phyloP scores from a whole-genome alignment of 257 asterid species.

The Nicotiana attenuata region DNA sequence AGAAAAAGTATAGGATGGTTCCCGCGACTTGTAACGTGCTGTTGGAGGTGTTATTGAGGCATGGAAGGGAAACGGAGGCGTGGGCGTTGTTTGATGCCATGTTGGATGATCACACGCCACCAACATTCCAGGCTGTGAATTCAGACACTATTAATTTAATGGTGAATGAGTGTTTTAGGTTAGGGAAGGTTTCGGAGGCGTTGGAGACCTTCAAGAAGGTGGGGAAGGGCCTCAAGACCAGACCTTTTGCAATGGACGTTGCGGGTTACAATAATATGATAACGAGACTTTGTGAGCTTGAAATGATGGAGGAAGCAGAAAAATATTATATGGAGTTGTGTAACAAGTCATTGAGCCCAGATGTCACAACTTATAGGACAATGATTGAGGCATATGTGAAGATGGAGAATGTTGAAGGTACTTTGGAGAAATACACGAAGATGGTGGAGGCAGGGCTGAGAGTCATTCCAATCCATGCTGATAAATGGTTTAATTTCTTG shows the following conservation, averaged over 20 bases:
- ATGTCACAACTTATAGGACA: constrained; percentile 62
- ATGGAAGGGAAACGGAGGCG: constrained; percentile 73
- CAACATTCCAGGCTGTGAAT: constrained; percentile 78
- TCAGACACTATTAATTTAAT: constrained; percentile 71
- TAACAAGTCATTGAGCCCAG: constrained; percentile 60
- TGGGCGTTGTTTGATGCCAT: constrained; percentile 68
- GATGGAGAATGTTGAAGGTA: constrained; percentile 44
- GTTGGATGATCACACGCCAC: constrained; percentile 94
- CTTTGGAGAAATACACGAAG: constrained; percentile 56
- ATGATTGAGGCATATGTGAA: constrained; percentile 69
- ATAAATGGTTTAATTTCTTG: constrained; percentile 70
- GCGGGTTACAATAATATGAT: constrained; percentile 83
- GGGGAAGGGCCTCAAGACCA: constrained; percentile 67
- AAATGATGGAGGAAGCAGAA: constrained; percentile 76
- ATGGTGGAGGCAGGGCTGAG: constrained; percentile 77
- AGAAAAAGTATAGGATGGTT: constrained; percentile 58
- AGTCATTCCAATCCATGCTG: constrained; percentile 70
- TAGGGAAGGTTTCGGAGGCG: constrained; percentile 67
- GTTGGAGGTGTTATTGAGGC: constrained; percentile 62
- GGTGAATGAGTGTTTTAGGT: constrained; percentile 72
- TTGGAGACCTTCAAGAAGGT: constrained; percentile 66
- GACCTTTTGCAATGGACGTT: constrained; percentile 81
- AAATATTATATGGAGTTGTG: constrained; percentile 40
- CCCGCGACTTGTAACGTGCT: constrained; percentile 74
- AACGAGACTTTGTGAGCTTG: constrained; percentile 62